Evolutionary conservation across 2,329 filamentous ascomycete species (phyloP).

Genomic region (Fusarium sp.): DNA sequence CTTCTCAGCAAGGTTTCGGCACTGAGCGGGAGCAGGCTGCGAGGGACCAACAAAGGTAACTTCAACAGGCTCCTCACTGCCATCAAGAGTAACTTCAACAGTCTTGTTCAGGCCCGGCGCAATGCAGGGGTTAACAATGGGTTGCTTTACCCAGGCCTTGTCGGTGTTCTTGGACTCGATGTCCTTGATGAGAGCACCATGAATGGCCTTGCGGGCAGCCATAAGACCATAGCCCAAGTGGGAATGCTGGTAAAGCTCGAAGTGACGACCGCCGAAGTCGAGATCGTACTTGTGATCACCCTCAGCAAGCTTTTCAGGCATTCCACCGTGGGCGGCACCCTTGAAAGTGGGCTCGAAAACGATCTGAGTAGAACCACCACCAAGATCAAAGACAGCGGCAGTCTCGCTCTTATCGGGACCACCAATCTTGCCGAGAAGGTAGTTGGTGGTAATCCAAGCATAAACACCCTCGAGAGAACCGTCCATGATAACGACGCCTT

Average conservation of each 20-base stretch:
- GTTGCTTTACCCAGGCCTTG: slow-evolving; percentile 73
- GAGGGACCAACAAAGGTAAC: slow-evolving; percentile 91
- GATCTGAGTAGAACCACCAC: slow-evolving; percentile 97
- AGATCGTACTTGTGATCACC: slow-evolving; percentile 97
- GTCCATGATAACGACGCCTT: slow-evolving; percentile 96
- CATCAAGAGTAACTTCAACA: slow-evolving; percentile 76
- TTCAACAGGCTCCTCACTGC: slow-evolving; percentile 65
- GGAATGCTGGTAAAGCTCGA: slow-evolving; percentile 96
- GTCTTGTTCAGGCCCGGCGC: slow-evolving; percentile 80
- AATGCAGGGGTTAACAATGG: slow-evolving; percentile 87
- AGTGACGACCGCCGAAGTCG: slow-evolving; percentile 88
- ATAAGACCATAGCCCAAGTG: slow-evolving; percentile 97
- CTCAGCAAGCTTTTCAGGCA: slow-evolving; percentile 85
- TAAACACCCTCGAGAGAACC: slow-evolving; percentile 97
- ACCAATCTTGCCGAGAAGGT: slow-evolving; percentile 96
- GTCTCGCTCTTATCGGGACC: slow-evolving; percentile 89
- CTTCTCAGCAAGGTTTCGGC: slow-evolving; percentile 88
- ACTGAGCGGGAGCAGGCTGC: slow-evolving; percentile 81
- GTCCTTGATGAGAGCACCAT: slow-evolving; percentile 78
- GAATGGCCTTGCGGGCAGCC: slow-evolving; percentile 89
- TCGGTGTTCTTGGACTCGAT: slow-evolving; percentile 68
- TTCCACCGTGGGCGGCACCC: slow-evolving; percentile 74
- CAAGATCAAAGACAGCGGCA: slow-evolving; percentile 94
- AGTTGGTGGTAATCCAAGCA: slow-evolving; percentile 99
- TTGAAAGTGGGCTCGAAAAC: slow-evolving; percentile 97